These are phyloP conservation scores for Corylus avellana DNA, from an alignment of 306 rosid species.

Conservation along the genomic window DNA sequence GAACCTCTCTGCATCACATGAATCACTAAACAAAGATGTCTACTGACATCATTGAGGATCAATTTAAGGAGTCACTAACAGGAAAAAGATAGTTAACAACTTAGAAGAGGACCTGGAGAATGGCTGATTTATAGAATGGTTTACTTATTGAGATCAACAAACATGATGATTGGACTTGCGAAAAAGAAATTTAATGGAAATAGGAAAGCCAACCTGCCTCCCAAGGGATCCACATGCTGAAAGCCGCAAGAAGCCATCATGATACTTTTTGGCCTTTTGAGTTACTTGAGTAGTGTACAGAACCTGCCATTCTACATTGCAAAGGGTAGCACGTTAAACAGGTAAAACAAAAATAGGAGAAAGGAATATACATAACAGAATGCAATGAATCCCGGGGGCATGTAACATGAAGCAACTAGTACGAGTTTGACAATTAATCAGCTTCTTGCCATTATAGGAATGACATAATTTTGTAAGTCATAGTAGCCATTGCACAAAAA, in stretches of 20 bases:
- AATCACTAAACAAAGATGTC: constrained; percentile 1
- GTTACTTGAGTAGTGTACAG: constrained; percentile 77
- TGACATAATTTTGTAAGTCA: not conserved
- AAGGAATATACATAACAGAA: not conserved
- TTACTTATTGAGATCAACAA: not conserved
- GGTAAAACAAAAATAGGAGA: constrained; percentile 15
- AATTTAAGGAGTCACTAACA: not conserved
- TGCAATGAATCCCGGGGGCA: constrained; percentile 3
- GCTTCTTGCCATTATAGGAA: not conserved
- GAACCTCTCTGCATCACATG: constrained; percentile 20
- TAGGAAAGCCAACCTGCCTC: constrained; percentile 58
- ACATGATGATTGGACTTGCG: constrained; percentile 4
- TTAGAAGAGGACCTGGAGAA: not conserved
- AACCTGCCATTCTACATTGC: constrained; percentile 69
- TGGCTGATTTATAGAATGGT: not conserved
- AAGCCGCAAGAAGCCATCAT: constrained; percentile 68
- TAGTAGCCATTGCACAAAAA: too few species aligned
- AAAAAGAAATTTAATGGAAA: constrained; percentile 27
- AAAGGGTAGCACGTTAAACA: constrained; percentile 13
- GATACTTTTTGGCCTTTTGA: constrained; percentile 86
- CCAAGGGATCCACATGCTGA: constrained; percentile 49
- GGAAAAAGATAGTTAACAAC: not conserved
- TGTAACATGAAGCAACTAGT: constrained; percentile 12
- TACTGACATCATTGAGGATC: constrained; percentile 4
- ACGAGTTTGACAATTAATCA: not conserved